Evolutionary conservation across 768 basidiomycete species (phyloP), one percentile per base, ranked within the genome.

Genomic region (Auricularia heimuer): DNA sequence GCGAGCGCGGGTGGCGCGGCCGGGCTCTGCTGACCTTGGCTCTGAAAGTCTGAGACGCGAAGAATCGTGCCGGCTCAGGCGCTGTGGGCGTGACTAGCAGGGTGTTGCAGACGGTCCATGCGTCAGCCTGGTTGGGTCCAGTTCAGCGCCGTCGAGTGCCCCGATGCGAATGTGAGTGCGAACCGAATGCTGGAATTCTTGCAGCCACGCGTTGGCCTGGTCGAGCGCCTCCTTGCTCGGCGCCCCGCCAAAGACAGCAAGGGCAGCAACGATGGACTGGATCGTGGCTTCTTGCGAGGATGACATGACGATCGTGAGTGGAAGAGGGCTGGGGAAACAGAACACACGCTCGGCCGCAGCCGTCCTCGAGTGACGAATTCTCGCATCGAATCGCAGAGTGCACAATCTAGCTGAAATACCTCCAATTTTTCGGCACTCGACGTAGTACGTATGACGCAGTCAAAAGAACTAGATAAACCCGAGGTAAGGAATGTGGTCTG

Each of bases 111-210:
- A 91, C 92, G 70, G 87, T 83, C 97, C 97, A 99, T 70, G 97
- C 95, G 77, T 97, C 93, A 75, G 86, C 83, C 97, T 99, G 84
- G 77, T 78, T 87, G 80, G 81, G 76, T 80, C 70, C 66, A 76
- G 82, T 80, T 71, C 79, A 78, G 77, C 80, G 79, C 35, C 39
- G 42, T 18, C 42, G 56, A 51, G 63, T 56, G 36, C 62, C 45
- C 67, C 16, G 77, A 85, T 82, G 83, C 81, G 85, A 86, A 85
- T 85, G 14, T 18, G 77, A 80, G 79, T 81, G 90, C 86, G 89
- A 87, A 98, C 96, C 81, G 93, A 95, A 82, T 98, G 95, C 80
- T 99, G 96, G 75, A 98, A 99, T 77, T 95, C 94, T 79, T 94
- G 90, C 68, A 99, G 87, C 94, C 94, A 98, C 69, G 85, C 78